phyloP scores from a whole-genome alignment of 768 basidiomycete species.

The Leccinum subtestaceum region DNA sequence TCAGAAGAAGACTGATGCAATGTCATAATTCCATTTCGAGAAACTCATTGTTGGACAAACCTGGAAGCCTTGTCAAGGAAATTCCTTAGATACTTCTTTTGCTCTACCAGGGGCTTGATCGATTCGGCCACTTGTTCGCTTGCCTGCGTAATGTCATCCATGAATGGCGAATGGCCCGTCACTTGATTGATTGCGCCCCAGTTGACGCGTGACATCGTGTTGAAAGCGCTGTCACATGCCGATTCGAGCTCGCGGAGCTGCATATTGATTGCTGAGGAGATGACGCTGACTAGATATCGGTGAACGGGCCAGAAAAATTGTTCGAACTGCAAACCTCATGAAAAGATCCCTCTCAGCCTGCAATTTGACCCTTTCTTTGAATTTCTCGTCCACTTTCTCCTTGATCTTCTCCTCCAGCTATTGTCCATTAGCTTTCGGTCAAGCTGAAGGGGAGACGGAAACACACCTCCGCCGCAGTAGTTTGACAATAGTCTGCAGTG shows the following conservation, averaged over 20 bases:
- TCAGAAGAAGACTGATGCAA: constrained; percentile 65
- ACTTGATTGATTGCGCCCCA: constrained; percentile 85
- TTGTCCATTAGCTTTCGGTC: neutral
- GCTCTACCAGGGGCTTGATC: constrained; percentile 81
- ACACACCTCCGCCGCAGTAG: constrained; percentile 80
- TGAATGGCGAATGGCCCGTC: constrained; percentile 80
- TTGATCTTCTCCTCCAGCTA: constrained; percentile 92
- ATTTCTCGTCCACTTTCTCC: constrained; percentile 73
- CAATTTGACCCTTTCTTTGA: constrained; percentile 75
- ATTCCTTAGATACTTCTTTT: constrained; percentile 92
- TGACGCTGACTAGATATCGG: constrained; percentile 49
- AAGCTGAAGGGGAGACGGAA: neutral
- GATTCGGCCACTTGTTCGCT: constrained; percentile 74
- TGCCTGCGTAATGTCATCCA: constrained; percentile 69
- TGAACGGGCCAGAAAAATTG: neutral
- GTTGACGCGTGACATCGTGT: constrained; percentile 69
- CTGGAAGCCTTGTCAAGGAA: constrained; percentile 91
- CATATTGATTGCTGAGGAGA: constrained; percentile 77
- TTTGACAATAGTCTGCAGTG: constrained; percentile 96
- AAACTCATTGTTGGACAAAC: constrained; percentile 40
- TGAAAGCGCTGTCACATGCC: constrained; percentile 77
- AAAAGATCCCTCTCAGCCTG: constrained; percentile 88
- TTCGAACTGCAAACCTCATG: constrained; percentile 56
- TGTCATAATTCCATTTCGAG: neutral
- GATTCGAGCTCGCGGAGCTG: constrained; percentile 83